Conservation (phyloP, 306 rosid genomes). For the Rosa lucieae region DNA sequence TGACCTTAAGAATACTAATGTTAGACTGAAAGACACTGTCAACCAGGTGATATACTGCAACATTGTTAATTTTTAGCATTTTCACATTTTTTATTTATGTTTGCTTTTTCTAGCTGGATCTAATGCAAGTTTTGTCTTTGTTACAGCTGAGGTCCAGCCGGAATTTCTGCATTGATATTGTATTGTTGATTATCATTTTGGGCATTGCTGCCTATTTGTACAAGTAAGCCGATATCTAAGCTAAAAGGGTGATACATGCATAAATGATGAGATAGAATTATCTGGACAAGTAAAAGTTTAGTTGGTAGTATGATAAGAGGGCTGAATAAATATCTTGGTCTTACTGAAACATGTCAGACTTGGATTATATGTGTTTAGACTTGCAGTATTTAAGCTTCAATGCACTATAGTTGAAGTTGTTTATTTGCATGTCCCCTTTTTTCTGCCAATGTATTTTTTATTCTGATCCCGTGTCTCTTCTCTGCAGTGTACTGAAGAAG, state of each 20-base stretch:
- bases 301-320: background rate
- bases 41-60: slow-evolving; percentile 62
- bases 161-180: slow-evolving; percentile 93
- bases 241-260: background rate
- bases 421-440: background rate
- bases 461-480: slow-evolving; percentile 13
- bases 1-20: slow-evolving; percentile 96
- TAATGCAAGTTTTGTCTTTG: slow-evolving; percentile 34
- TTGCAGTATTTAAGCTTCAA: background rate
- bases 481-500: slow-evolving; percentile 88
- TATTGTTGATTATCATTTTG: slow-evolving; percentile 82
- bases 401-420: slow-evolving; percentile 4
- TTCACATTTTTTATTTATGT: slow-evolving; percentile 6
- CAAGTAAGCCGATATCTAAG: slow-evolving; percentile 61
- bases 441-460: background rate
- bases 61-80: slow-evolving; percentile 15
- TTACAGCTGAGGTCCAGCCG: slow-evolving; percentile 95
- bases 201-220: slow-evolving; percentile 98
- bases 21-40: slow-evolving; percentile 91
- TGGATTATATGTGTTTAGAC: background rate
- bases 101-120: slow-evolving; percentile 27
- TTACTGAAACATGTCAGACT: background rate
- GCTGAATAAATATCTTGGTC: background rate
- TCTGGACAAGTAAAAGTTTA: background rate
- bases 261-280: background rate